phyloP scores from a whole-genome alignment of 2,329 filamentous ascomycete species.

The Colletotrichum echinochloae region DNA sequence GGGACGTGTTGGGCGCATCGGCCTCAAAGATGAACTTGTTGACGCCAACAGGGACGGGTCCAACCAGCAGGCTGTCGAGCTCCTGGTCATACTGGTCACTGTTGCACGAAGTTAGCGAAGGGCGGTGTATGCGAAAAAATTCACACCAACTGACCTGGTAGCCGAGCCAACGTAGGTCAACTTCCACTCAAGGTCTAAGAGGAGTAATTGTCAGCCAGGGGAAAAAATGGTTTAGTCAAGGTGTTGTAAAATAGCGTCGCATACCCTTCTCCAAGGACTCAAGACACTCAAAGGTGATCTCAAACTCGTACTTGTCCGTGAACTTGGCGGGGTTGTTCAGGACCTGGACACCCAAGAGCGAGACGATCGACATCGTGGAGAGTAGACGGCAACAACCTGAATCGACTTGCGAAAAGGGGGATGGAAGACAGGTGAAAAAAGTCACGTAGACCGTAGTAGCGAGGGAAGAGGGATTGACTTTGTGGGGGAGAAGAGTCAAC shows the following conservation, averaged over 20 bases:
- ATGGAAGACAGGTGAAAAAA: constrained; percentile 18
- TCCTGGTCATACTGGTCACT: constrained; percentile 98
- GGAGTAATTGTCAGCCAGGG: constrained; percentile 6
- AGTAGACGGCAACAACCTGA: constrained; percentile 16
- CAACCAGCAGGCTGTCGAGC: constrained; percentile 95
- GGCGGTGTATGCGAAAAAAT: constrained; percentile 38
- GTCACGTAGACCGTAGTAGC: constrained; percentile 11
- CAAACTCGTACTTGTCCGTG: constrained; percentile 92
- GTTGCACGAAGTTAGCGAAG: constrained; percentile 34
- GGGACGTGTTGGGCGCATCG: constrained; percentile 87
- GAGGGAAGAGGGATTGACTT: constrained; percentile 3
- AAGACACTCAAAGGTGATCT: constrained; percentile 98
- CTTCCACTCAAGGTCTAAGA: constrained; percentile 96
- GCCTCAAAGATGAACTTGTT: constrained; percentile 99
- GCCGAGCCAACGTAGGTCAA: constrained; percentile 98
- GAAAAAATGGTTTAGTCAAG: background rate
- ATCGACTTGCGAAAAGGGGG: constrained; percentile 18
- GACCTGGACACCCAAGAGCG: constrained; percentile 93
- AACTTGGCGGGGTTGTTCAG: constrained; percentile 98
- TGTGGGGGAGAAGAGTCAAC: constrained; percentile 3
- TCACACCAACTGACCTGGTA: constrained; percentile 78
- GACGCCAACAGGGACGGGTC: constrained; percentile 95
- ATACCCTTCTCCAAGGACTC: constrained; percentile 93
- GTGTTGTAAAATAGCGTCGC: background rate
- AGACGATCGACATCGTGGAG: constrained; percentile 88